Evolutionary conservation across 768 basidiomycete genomes (phyloP).

Genomic region (Dacryopinax primogenitus): DNA sequence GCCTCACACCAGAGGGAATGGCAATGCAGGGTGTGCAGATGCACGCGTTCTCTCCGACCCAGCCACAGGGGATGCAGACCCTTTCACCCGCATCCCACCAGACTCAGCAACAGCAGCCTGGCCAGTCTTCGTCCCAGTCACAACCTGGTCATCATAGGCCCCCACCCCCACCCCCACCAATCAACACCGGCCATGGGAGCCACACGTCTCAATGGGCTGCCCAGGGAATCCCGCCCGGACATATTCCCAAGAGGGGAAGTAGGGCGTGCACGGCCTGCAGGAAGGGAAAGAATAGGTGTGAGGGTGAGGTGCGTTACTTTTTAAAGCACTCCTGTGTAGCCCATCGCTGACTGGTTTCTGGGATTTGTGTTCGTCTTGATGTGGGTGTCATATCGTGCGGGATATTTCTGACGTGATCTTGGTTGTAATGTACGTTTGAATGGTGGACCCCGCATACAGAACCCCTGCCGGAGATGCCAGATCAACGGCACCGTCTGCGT

Average conservation of each 20-base stretch:
- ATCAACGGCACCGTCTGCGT: constrained; percentile 66
- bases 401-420: constrained; percentile 31
- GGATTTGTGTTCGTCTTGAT: constrained; percentile 3
- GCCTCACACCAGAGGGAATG: neutral
- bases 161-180: constrained; percentile 2
- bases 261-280: constrained; percentile 79
- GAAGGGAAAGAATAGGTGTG: constrained; percentile 86
- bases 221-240: constrained; percentile 20
- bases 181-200: constrained; percentile 4
- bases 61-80: neutral
- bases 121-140: neutral
- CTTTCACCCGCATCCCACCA: neutral
- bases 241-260: constrained; percentile 82
- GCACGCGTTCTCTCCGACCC: neutral
- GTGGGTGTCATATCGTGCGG: no score
- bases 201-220: constrained; percentile 1
- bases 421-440: constrained; percentile 21
- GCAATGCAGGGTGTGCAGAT: neutral
- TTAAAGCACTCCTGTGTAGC: no score
- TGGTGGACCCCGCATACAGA: constrained; percentile 33
- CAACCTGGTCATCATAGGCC: neutral
- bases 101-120: neutral
- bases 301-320: constrained; percentile 58
- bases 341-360: no score
- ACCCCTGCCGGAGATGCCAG: constrained; percentile 83